Evolutionary conservation across 169 alveolate genomes (phyloP).

Genomic region (Toxoplasma gondii): DNA sequence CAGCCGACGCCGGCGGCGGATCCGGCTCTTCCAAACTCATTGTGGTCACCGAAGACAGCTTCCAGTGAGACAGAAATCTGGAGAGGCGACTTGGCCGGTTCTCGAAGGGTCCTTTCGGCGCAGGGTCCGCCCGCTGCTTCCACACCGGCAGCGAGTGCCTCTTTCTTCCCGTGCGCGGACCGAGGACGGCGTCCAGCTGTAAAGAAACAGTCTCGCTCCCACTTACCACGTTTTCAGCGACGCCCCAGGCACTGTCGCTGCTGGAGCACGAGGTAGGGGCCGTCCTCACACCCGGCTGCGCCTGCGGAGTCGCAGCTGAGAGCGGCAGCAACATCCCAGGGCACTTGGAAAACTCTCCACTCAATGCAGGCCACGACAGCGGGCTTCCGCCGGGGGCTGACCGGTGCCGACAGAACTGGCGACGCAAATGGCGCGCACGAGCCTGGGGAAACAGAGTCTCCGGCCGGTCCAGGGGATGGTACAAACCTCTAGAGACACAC

Average conservation of each 20-base stretch:
- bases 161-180: no score
- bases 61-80: background rate
- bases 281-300: no score
- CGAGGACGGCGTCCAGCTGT: no score
- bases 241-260: no score
- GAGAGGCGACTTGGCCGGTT: background rate
- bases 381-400: background rate
- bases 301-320: background rate
- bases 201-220: no score
- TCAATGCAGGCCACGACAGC: background rate
- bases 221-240: no score
- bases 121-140: no score
- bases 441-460: constrained; percentile 26
- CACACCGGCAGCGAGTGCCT: no score
- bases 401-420: background rate
- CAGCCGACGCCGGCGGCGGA: no score
- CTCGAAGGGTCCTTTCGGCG: background rate
- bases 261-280: no score
- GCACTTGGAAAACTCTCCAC: no score
- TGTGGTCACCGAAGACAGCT: background rate
- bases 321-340: background rate
- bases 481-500: background rate
- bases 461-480: constrained; percentile 6
- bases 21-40: no score
- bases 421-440: constrained; percentile 12